phyloP scores from a whole-genome alignment of 2,329 filamentous ascomycete genomes.

The Laburnicola sp. region DNA sequence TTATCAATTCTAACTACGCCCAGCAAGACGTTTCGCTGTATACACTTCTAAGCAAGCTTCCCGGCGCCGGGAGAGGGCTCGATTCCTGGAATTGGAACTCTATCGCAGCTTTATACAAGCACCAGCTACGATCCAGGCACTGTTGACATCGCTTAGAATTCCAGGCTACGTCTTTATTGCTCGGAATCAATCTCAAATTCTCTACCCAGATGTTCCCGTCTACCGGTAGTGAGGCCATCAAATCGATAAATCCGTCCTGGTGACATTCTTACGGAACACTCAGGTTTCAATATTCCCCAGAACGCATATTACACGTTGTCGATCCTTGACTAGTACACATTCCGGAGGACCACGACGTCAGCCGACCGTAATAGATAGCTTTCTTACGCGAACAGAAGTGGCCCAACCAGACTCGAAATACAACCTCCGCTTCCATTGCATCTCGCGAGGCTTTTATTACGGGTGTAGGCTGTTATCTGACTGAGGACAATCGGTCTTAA shows the following conservation, averaged over 20 bases:
- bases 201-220: slow-evolving; percentile 39
- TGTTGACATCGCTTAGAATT: slow-evolving; percentile 34
- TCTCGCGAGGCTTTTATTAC: slow-evolving; percentile 40
- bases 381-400: too few species aligned
- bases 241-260: slow-evolving; percentile 34
- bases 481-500: slow-evolving; percentile 43
- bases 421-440: slow-evolving; percentile 34
- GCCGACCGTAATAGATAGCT: too few species aligned
- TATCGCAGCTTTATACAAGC: slow-evolving; percentile 38
- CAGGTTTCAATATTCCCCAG: slow-evolving; percentile 36
- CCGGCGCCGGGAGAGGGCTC: slow-evolving; percentile 20
- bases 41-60: slow-evolving; percentile 41
- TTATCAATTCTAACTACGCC: slow-evolving; percentile 44
- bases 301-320: slow-evolving; percentile 38
- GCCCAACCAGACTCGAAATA: slow-evolving; percentile 34
- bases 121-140: slow-evolving; percentile 36
- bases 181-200: slow-evolving; percentile 30
- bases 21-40: slow-evolving; percentile 39
- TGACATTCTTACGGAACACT: slow-evolving; percentile 37
- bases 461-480: slow-evolving; percentile 42
- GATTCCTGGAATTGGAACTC: slow-evolving; percentile 36
- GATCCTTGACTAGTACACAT: slow-evolving; percentile 37
- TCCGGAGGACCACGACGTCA: slow-evolving; percentile 33
- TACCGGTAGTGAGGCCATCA: slow-evolving; percentile 28
- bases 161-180: slow-evolving; percentile 44